A percentile compares a stretch with the other conserved stretches of the same genome.
These are phyloP conservation scores for Colletotrichum gloeosporioides DNA, from an alignment of 2,329 filamentous ascomycete genomes.

Conservation along the genomic window DNA sequence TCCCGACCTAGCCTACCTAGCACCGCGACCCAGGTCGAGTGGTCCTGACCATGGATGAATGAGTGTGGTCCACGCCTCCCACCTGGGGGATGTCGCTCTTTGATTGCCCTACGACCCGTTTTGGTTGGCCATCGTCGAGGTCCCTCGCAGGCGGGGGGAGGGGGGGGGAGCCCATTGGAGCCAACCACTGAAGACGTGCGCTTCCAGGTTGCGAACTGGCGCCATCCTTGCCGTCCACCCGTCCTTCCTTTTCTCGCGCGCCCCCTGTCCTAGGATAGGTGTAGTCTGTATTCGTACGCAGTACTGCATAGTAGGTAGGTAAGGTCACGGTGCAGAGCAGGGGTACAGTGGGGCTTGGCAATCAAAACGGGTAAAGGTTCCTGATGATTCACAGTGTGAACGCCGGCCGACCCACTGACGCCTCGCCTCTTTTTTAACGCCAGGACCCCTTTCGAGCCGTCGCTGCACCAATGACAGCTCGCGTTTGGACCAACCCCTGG, in stretches of 20 bases:
- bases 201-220: background rate
- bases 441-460: background rate
- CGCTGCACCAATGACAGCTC: slow-evolving; percentile 15
- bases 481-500: background rate
- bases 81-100: slow-evolving; percentile 21
- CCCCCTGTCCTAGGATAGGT: background rate
- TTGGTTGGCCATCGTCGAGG: background rate
- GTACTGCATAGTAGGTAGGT: background rate
- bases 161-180: background rate
- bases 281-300: too few species aligned
- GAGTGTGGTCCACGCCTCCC: background rate
- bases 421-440: background rate
- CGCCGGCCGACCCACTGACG: background rate
- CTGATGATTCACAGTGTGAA: slow-evolving; percentile 8
- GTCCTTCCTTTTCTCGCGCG: slow-evolving; percentile 8
- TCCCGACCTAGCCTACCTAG: background rate
- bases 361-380: slow-evolving; percentile 5
- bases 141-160: background rate
- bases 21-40: background rate
- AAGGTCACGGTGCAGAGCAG: background rate
- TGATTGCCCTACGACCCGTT: slow-evolving; percentile 14
- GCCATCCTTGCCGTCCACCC: slow-evolving; percentile 13
- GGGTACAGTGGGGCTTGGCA: background rate
- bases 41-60: background rate
- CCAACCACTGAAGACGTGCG: slow-evolving; percentile 9